Evolutionary conservation across 139 green algal species (phyloP), one percentile per base, ranked within the genome.

Genomic region (Chlorella ohadii): DNA sequence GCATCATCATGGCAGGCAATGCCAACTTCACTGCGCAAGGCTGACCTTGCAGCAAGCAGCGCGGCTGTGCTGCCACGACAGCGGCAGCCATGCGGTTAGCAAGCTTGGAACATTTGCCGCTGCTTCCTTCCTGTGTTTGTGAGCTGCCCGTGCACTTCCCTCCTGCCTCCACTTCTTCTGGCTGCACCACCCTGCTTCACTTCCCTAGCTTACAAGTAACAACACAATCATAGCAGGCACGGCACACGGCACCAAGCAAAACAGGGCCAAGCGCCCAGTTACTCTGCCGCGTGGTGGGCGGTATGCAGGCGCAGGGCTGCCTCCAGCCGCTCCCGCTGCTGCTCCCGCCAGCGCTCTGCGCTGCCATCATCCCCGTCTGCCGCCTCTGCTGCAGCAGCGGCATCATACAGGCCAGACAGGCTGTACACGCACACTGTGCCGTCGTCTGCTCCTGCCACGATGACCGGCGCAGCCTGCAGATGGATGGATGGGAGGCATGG

Each of bases 371-470:
- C 34, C 3, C 4, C 72, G 4, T 28, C 55, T 20, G 20, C 41
- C 27, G 51, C 51, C 51, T 59, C 51, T 59, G 51, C 51, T 59
- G 51, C 51, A 4, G 51, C 51, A 23, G 51, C 51, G 2, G 51
- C 39, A 36, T 20, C 63, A 6, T 64, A 44, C 51, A 71, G 36
- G 15, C 67, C 68, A 20, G 70, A 38, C 36, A 94, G 57, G 64
- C 93, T 87, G 76, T 91, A 90, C 25, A 95, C 90, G 55, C 80
- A 57, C 61, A 96, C 78, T 15, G 31, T 78, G 39, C 94, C 94
- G 31, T 91, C 83, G 51, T 93, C 90, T 0, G 82, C 87, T 34
- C 92, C 94, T 34, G 86, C 91, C 39, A 95, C 87, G 7, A 97
- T 81, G 28, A 96, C 86, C 3, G 93, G 93, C 0, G 79, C 91